phyloP scores from a whole-genome alignment of 2,329 filamentous ascomycete genomes.

The Colletotrichum tofieldiae region DNA sequence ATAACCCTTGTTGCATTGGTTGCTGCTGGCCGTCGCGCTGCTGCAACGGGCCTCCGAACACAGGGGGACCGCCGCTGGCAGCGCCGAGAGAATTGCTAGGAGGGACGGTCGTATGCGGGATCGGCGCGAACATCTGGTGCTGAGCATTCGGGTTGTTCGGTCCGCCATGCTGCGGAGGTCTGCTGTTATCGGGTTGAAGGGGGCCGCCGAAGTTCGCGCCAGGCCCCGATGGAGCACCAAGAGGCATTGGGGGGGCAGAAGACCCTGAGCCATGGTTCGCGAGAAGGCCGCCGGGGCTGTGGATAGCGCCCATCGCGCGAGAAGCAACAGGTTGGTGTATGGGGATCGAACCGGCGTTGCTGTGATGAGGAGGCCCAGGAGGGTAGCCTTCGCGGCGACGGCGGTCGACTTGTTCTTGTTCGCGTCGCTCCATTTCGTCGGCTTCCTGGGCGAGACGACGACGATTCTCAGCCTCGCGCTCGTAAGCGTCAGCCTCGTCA shows the following conservation, averaged over 20 bases:
- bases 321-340: slow-evolving; percentile 96
- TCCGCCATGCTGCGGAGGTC: slow-evolving; percentile 66
- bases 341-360: slow-evolving; percentile 88
- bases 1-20: slow-evolving; percentile 72
- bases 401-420: slow-evolving; percentile 77
- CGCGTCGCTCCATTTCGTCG: slow-evolving; percentile 69
- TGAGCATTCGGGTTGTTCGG: slow-evolving; percentile 63
- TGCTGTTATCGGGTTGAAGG: slow-evolving; percentile 66
- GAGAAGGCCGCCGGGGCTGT: slow-evolving; percentile 91
- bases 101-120: slow-evolving; percentile 66
- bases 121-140: slow-evolving; percentile 72
- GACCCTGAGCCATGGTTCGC: slow-evolving; percentile 79
- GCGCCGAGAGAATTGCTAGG: slow-evolving; percentile 70
- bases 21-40: slow-evolving; percentile 69
- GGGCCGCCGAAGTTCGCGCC: slow-evolving; percentile 69
- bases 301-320: slow-evolving; percentile 84
- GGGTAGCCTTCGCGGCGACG: slow-evolving; percentile 77
- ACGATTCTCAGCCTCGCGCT: slow-evolving; percentile 52
- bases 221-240: slow-evolving; percentile 68
- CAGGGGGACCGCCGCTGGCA: slow-evolving; percentile 72
- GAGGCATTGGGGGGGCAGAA: slow-evolving; percentile 67
- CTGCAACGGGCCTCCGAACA: slow-evolving; percentile 80
- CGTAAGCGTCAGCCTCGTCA: slow-evolving; percentile 45
- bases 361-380: slow-evolving; percentile 82
- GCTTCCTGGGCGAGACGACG: slow-evolving; percentile 46